These are phyloP conservation scores for Solanum hybrid DNA, from an alignment of 305 asterid species.

Conservation along the genomic window DNA sequence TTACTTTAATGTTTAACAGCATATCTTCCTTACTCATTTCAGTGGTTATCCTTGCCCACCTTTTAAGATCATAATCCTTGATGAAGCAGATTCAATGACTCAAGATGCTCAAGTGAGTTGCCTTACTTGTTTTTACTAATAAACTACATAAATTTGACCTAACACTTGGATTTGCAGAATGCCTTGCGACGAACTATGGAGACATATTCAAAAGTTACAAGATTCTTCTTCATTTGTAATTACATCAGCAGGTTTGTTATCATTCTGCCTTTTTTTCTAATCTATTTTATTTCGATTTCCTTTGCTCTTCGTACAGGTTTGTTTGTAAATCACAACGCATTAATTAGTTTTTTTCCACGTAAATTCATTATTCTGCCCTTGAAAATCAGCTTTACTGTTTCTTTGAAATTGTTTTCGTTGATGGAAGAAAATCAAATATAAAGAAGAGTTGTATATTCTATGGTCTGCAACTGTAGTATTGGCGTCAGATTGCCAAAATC, in stretches of 20 bases:
- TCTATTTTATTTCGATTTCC: neutral
- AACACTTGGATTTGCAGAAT: slow-evolving; percentile 44
- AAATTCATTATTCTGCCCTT: neutral
- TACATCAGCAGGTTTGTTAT: slow-evolving; percentile 78
- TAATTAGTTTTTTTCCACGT: neutral
- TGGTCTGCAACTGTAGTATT: neutral
- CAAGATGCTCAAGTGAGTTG: slow-evolving; percentile 91
- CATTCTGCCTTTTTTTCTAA: neutral
- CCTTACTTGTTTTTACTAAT: neutral
- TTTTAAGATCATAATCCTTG: slow-evolving; percentile 82
- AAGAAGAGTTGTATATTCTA: neutral
- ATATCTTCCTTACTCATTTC: slow-evolving; percentile 7
- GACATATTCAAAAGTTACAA: slow-evolving; percentile 87
- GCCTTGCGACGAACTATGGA: slow-evolving; percentile 98
- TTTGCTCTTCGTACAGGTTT: neutral
- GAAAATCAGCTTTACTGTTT: neutral
- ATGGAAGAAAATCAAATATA: neutral
- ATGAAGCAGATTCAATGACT: slow-evolving; percentile 99
- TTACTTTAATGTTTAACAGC: neutral
- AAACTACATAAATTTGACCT: neutral
- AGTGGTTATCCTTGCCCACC: slow-evolving; percentile 98
- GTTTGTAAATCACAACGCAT: neutral
- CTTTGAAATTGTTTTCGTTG: neutral
- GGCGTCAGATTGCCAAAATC: neutral
- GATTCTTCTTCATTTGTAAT: slow-evolving; percentile 96